These are phyloP conservation scores for Amaranthus tricolor DNA, from an alignment of 179 eudicot species.

Conservation along the genomic window DNA sequence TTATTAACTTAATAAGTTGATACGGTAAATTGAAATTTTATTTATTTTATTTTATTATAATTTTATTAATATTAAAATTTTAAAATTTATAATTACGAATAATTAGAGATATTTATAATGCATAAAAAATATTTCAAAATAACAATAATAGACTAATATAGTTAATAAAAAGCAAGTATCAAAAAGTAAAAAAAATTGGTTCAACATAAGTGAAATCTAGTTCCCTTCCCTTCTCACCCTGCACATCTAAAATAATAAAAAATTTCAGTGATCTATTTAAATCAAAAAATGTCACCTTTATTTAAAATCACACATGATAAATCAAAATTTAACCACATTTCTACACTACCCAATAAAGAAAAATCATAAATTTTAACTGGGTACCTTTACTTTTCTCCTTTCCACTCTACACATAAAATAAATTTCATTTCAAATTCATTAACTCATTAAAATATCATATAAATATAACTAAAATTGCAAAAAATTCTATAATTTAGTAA, in stretches of 20 bases:
- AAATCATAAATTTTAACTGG: not conserved
- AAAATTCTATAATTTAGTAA: not conserved
- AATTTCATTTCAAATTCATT: no score
- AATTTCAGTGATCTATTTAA: not conserved
- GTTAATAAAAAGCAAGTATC: no score
- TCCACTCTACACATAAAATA: not conserved
- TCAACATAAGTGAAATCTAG: not conserved
- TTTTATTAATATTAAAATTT: no score
- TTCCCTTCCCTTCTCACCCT: not conserved
- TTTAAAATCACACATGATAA: not conserved
- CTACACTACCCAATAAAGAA: not conserved
- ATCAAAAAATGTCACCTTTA: not conserved
- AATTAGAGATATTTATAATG: no score
- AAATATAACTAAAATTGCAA: not conserved
- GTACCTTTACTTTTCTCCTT: not conserved
- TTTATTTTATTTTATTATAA: no score
- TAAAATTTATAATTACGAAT: no score
- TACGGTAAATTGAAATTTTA: no score
- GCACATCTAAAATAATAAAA: not conserved
- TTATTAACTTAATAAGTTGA: no score
- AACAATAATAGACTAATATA: no score
- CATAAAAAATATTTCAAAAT: no score
- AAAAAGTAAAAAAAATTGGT: no score
- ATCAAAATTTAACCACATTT: not conserved
- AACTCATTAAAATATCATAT: no score